A percentile compares a stretch with the other conserved stretches of the same genome.
Conservation (phyloP, 2,329 filamentous ascomycete species). For the Byssochlamys sp. region DNA sequence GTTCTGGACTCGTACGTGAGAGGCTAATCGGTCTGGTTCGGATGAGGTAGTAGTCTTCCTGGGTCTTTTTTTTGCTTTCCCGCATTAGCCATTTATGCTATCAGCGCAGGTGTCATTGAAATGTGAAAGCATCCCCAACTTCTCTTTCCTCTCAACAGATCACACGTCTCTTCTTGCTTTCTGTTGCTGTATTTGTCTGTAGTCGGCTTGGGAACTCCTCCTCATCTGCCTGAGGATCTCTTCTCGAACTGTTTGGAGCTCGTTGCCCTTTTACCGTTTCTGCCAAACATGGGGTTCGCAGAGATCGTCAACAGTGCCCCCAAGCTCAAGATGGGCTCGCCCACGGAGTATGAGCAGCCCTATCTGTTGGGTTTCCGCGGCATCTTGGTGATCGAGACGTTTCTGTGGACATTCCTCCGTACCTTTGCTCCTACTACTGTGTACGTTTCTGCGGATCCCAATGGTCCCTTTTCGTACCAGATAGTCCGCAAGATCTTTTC, state of each 20-base stretch:
- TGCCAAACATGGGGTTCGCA: background rate
- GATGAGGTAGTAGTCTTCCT: background rate
- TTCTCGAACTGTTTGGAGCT: background rate
- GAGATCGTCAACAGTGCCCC: background rate
- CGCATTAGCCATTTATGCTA: background rate
- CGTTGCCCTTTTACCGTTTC: background rate
- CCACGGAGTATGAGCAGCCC: background rate
- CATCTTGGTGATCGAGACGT: conserved; percentile 33
- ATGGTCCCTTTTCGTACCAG: conserved; percentile 30
- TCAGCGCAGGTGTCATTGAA: background rate
- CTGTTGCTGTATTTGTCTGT: background rate
- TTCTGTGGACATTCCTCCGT: conserved; percentile 38
- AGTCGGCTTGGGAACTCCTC: background rate
- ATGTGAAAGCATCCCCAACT: background rate
- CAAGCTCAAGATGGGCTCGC: background rate
- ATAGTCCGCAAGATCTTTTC: conserved; percentile 38
- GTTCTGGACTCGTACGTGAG: background rate
- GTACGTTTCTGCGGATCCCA: conserved; percentile 21
- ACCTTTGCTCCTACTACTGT: conserved; percentile 38
- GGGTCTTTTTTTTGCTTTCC: too few relatives aligned
- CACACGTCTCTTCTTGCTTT: background rate
- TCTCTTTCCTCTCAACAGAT: background rate
- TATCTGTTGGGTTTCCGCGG: conserved; percentile 38
- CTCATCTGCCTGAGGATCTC: background rate
- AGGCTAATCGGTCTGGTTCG: background rate